These are phyloP conservation scores for Zygosaccharomyces sapae DNA, from an alignment of 1,139 yeast genomes.

Conservation along the genomic window DNA sequence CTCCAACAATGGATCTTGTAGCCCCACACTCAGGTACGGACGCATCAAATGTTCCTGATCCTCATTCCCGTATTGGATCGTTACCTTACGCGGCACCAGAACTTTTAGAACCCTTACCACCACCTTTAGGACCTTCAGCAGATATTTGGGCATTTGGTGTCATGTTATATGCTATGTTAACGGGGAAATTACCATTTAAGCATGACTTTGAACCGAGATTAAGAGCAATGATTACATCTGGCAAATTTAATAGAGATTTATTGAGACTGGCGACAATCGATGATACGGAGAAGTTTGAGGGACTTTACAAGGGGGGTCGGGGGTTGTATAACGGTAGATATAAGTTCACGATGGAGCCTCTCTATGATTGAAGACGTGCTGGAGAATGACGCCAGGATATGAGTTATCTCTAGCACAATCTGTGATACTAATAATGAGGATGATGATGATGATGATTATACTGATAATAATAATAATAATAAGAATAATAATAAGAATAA, in stretches of 20 bases:
- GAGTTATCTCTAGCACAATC: too few species aligned
- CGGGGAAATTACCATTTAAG: conserved; percentile 75
- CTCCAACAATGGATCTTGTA: conserved; percentile 15
- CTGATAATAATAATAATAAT: too few species aligned
- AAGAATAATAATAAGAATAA: neutral
- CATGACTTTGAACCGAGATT: conserved; percentile 78
- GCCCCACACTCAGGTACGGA: conserved; percentile 10
- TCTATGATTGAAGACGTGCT: conserved; percentile 32
- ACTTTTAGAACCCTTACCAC: conserved; percentile 59
- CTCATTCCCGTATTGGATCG: conserved; percentile 63
- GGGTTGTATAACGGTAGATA: conserved; percentile 54
- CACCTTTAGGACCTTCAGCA: conserved; percentile 60
- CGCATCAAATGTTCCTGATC: conserved; percentile 13
- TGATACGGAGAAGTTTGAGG: conserved; percentile 18
- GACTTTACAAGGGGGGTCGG: conserved; percentile 45
- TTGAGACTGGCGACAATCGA: conserved; percentile 37
- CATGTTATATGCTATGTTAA: conserved; percentile 63
- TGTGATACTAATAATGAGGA: too few species aligned
- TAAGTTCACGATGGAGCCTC: conserved; percentile 50
- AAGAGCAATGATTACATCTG: conserved; percentile 66
- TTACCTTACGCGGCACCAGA: conserved; percentile 93
- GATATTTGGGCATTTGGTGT: conserved; percentile 94
- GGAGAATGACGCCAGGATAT: conserved; percentile 5
- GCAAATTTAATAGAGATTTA: conserved; percentile 50
- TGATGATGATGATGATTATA: too few species aligned